Evolutionary conservation across 768 basidiomycete genomes (phyloP).

Genomic region (Mycena epipterygia): DNA sequence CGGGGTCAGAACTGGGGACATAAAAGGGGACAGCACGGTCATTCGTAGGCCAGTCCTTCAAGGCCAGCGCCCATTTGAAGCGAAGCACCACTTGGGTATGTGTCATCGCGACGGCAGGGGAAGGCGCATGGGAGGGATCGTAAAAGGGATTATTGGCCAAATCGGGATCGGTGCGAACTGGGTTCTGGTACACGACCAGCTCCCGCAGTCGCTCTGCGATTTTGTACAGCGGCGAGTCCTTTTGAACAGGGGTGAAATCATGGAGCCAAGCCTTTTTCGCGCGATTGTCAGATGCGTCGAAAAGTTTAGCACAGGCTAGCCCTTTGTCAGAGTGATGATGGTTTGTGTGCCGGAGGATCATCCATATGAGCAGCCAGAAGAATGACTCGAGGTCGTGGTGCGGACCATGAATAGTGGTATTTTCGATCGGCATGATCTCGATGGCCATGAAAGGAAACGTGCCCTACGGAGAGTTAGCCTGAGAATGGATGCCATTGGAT

Average conservation of each 20-base stretch:
- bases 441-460: conserved; percentile 29
- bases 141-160: no score
- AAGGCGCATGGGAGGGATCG: no score
- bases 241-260: not conserved
- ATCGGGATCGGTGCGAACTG: not conserved
- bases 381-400: conserved; percentile 27
- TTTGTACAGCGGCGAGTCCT: not conserved
- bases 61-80: no score
- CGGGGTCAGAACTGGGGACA: no score
- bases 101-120: no score
- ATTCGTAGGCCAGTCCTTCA: no score
- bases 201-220: not conserved
- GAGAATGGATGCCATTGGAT: not conserved
- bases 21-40: no score
- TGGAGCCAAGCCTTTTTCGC: not conserved
- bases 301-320: not conserved
- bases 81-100: no score
- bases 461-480: conserved; percentile 12
- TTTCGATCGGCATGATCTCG: not conserved
- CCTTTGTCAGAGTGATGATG: no score
- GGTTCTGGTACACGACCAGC: not conserved
- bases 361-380: conserved; percentile 29
- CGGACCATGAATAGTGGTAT: no score
- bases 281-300: not conserved
- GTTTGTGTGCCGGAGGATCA: conserved; percentile 25